These are phyloP conservation scores for Hirschioporus abietinus DNA, from an alignment of 768 basidiomycete genomes.

Conservation along the genomic window DNA sequence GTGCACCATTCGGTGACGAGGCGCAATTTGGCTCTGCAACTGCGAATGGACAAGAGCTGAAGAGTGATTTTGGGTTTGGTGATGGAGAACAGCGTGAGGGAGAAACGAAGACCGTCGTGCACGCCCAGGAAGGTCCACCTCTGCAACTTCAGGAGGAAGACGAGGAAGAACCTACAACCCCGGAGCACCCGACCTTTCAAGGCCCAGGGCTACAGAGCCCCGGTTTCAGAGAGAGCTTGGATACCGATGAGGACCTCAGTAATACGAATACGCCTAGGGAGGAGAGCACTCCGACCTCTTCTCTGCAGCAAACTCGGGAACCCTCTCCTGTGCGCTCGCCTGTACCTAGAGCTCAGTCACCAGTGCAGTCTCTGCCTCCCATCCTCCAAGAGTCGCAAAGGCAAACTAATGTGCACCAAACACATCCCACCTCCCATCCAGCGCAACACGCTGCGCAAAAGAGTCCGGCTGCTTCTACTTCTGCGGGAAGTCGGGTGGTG, in stretches of 20 bases:
- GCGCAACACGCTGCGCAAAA: neutral
- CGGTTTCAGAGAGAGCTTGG: conserved; percentile 52
- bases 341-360: conserved; percentile 12
- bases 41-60: conserved; percentile 20
- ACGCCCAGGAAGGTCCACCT: conserved; percentile 6
- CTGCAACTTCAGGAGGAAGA: conserved; percentile 29
- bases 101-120: conserved; percentile 22
- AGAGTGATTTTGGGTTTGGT: conserved; percentile 24
- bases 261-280: conserved; percentile 9
- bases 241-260: conserved; percentile 21
- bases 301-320: conserved; percentile 26
- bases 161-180: conserved; percentile 13
- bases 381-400: neutral
- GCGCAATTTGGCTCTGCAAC: conserved; percentile 12
- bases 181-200: conserved; percentile 13
- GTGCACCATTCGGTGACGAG: conserved; percentile 3
- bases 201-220: conserved; percentile 25
- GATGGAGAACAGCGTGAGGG: conserved; percentile 16
- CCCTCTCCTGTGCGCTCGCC: conserved; percentile 17
- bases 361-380: neutral
- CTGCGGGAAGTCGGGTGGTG: conserved; percentile 12
- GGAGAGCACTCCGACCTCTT: conserved; percentile 14
- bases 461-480: neutral
- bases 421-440: conserved; percentile 11
- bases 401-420: neutral